Evolutionary conservation across 2,329 filamentous ascomycete genomes (phyloP).

Genomic region (Colletotrichum limetticola): DNA sequence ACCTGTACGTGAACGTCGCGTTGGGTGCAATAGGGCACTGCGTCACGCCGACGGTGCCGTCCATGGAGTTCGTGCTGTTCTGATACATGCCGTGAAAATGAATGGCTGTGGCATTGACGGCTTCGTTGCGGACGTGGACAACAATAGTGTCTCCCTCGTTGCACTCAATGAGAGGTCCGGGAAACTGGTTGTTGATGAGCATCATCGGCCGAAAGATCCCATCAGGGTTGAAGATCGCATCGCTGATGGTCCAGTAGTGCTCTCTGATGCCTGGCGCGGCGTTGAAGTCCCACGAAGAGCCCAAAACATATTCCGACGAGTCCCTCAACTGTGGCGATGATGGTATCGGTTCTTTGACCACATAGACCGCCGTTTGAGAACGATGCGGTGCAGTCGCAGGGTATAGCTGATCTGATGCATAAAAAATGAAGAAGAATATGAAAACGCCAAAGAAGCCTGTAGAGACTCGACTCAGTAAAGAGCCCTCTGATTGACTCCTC

Average conservation of each 20-base stretch:
- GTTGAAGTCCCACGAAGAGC: constrained; percentile 64
- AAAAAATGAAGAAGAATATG: constrained; percentile 10
- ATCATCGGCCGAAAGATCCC: constrained; percentile 69
- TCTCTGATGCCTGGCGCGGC: constrained; percentile 62
- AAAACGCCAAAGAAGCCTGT: neutral
- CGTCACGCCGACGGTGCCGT: constrained; percentile 75
- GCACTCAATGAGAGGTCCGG: constrained; percentile 76
- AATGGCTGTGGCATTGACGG: constrained; percentile 73
- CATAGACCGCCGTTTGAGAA: neutral
- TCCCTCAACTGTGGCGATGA: constrained; percentile 42
- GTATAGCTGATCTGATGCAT: neutral
- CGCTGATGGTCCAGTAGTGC: constrained; percentile 69
- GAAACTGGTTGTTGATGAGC: constrained; percentile 80
- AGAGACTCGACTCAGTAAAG: neutral
- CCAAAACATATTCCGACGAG: constrained; percentile 65
- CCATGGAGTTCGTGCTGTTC: constrained; percentile 80
- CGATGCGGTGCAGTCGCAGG: neutral
- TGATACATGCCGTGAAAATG: constrained; percentile 86
- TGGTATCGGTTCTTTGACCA: constrained; percentile 1
- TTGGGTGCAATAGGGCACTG: constrained; percentile 75
- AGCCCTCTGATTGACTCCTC: neutral
- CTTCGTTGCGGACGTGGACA: constrained; percentile 75
- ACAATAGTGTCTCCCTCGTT: constrained; percentile 79
- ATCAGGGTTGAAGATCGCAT: constrained; percentile 70
- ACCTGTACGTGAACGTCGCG: constrained; percentile 72